Base-by-base conservation (phyloP, 108 stramenopile genomes). In the Seminavis robusta region DNA sequence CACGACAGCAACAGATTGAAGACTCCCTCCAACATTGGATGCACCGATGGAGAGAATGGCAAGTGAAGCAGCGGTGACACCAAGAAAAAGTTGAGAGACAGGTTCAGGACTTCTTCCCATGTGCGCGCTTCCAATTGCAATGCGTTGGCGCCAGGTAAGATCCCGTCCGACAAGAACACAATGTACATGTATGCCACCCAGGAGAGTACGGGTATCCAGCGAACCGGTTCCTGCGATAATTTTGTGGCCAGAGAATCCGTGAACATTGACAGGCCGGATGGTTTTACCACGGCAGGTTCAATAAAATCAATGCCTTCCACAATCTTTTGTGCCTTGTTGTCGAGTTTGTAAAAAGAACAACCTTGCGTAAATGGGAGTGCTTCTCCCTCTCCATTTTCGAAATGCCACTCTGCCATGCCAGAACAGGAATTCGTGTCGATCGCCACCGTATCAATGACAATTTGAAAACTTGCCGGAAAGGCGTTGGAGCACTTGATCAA, bases 1-100 rank as follows among this genome's bases (percentile, higher is more conserved):
- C 89, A 95, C 10, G 86, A 83, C 56, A 95, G 76, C 19, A 92
- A 48, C n/a, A 81, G 44, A 59, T 95, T 95, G 64, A 95, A 95
- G 11, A 91, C 65, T 11, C 81, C 94, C 56, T 95, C 94, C 48
- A 95, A 49, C 43, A 78, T 71, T 4, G 94, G 90, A 60, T 92
- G 89, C 17, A 95, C 72, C n/a, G 65, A 64, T 1, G 86, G 82
- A 19, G 77, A 57, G 48, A 92, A 76, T 4, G 86, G 80, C 49
- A 93, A 47, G 24, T 81, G 49, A 28, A 88, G 37, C n/a, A 85
- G 43, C 2, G 94, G 91, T 23, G 77, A 66, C 21, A 95, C 78
- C 17, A 89, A 67, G 45, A 90, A 87, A 46, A 95, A 91, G 52
- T 95, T 95, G 24, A 92, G 52, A 30, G 76, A 76, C 43, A 95